Base-by-base conservation (phyloP, 2,329 filamentous ascomycete genomes). In the Iodosphaeria phyllophila region DNA sequence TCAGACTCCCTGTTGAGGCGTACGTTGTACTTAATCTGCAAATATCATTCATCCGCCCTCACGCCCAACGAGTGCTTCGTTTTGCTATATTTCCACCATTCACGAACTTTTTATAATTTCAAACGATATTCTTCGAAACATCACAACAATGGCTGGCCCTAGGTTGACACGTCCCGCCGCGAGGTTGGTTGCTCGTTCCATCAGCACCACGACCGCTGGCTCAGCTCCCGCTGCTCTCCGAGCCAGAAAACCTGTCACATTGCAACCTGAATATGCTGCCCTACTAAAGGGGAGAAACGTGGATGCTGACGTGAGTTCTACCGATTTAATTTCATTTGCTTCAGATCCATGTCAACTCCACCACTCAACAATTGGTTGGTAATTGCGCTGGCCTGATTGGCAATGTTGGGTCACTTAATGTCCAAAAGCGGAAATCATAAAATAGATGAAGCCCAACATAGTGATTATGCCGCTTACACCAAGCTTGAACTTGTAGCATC, bases 231-330 rank as follows among this genome's bases (percentile, higher is more conserved):
- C 36, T n/a, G 32, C 36, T 7, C 32, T 35, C 16, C 33, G 40
- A 25, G 32, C 38, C 8, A 30, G 36, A 13, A 42, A 41, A 3
- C 32, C 42, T 22, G 32, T 44, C 25, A 38, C 38, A 21, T 29
- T 47, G 11, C 41, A 41, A 13, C 40, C 38, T 28, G 46, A 46
- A 36, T 47, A 47, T 41, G 43, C 43, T 25, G 44, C 46, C 12
- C 43, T 47, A 12, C 43, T 46, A 20, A 43, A 41, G 35, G 43
- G 46, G 30, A 31, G 40, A 36, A 46, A 41, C 32, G 32, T 35
- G 34, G 44, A 46, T 24, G 28, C 32, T 17, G 43, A 47, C 31
- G 43, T 44, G 41, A 38, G 44, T 35, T 20, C 11, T 13, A 13
- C 9, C 23, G 12, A 23, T 11, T 16, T 17, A 18, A 16, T 24